Evolutionary conservation across 2,329 filamentous ascomycete species (phyloP), one percentile per base, ranked within the genome.

Genomic region (Sporothrix euskadiensis): DNA sequence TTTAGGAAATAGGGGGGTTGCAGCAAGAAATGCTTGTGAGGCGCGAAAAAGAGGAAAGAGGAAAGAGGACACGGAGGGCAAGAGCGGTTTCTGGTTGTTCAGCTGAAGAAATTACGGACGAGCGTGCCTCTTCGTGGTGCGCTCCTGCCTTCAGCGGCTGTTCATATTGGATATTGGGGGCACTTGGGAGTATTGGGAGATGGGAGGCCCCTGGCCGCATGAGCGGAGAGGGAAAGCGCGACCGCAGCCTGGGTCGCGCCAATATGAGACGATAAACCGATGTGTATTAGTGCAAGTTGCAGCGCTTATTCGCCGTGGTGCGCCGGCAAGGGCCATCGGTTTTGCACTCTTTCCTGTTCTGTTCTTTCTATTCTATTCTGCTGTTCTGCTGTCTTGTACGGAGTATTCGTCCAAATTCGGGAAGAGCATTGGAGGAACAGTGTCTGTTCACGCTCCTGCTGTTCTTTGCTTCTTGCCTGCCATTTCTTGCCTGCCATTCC

Each of bases 21-120:
- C 26, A 57, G 49, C 22, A 26, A 2, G 19, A 59, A 57, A 44
- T 59, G 52, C 4, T 7, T 41, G 19, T 8, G 68, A 70, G 49
- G 66, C 26, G 32, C 16, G 26, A 10, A 54, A 22, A 35, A 30
- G 26, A 30, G 26, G 9, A 52, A 49, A 30, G 26, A 30, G 26
- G n/a, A 52, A 49, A 49, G 22, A 22, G 19, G 61, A 44, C 41
- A 49, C 44, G 47, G 6, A 54, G 30, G 47, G 47, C 30, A 69
- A 54, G 66, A 56, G 66, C 66, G 26, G 12, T 35, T 41, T 4
- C 35, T 44, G 49, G 66, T n/a, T 16, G 69, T 47, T 56, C 69
- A 61, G 69, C 69, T 59, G 69, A 56, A 57, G 39, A 71, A 71
- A 71, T 71, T 71, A 71, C 54, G 39, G n/a, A 59, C n/a, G 66